Conservation (phyloP, 441 rosid genomes). For the Eugenia klotzschiana region DNA sequence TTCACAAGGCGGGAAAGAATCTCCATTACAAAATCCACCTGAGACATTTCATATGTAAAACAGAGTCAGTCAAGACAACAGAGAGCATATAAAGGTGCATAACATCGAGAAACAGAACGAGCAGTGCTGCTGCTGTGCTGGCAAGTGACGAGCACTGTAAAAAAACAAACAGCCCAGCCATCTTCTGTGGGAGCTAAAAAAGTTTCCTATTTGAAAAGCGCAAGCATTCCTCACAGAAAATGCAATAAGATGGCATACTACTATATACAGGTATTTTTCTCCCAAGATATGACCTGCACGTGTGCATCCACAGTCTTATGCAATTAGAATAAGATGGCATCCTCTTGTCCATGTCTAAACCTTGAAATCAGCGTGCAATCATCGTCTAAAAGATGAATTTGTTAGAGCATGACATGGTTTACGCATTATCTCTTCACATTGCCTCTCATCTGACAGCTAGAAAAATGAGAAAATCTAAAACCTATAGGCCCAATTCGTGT, state of each 20-base stretch:
- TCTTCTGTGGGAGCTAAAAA: not conserved
- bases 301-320: not conserved
- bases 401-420: not conserved
- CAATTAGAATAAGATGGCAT: not conserved
- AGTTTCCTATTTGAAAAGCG: not conserved
- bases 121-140: not conserved
- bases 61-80: not conserved
- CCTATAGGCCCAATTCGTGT: not conserved
- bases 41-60: constrained; percentile 1
- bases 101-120: not conserved
- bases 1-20: constrained; percentile 89
- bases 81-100: not conserved
- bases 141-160: not conserved
- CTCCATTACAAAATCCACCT: constrained; percentile 93
- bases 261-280: not conserved
- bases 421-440: not conserved
- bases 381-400: not conserved
- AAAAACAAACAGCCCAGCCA: not conserved
- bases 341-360: not conserved
- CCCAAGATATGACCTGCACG: not conserved
- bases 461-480: not conserved
- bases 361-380: not conserved
- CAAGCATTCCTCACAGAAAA: not conserved
- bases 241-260: not conserved
- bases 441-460: not conserved